phyloP scores from a whole-genome alignment of 352 stramenopile genomes.

The Phytophthora boehmeriae region DNA sequence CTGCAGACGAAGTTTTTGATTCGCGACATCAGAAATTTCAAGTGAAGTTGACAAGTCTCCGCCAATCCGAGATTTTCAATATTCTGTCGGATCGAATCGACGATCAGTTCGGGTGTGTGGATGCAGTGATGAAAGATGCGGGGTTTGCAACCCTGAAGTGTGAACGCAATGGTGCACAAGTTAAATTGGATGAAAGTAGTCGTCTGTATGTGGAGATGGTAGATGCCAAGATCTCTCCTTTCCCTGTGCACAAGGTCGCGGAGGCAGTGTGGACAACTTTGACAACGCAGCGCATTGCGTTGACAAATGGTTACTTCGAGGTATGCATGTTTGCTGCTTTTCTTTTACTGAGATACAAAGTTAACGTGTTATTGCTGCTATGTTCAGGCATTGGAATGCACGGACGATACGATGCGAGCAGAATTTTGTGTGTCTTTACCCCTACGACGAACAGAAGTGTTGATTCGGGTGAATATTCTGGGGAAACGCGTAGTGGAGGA shows the following conservation, averaged over 20 bases:
- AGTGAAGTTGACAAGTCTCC: neutral
- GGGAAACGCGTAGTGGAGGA: conserved; percentile 33
- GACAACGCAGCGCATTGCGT: conserved; percentile 6
- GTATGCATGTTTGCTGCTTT: neutral
- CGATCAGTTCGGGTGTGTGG: conserved; percentile 16
- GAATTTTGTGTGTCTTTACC: conserved; percentile 25
- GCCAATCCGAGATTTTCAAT: conserved; percentile 7
- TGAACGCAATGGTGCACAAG: conserved; percentile 19
- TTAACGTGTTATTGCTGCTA: neutral
- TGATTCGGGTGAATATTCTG: conserved; percentile 28
- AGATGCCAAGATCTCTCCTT: conserved; percentile 24
- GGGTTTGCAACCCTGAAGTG: conserved; percentile 3
- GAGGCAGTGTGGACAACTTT: conserved; percentile 17
- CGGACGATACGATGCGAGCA: conserved; percentile 25
- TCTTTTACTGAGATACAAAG: neutral
- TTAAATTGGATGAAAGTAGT: conserved; percentile 18
- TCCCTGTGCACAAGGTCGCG: conserved; percentile 10
- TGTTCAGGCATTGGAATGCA: conserved; percentile 25
- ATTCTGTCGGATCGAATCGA: conserved; percentile 12
- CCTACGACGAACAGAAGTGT: conserved; percentile 23
- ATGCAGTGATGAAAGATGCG: conserved; percentile 20
- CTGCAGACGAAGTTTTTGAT: conserved; percentile 3
- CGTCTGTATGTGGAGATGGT: conserved; percentile 29
- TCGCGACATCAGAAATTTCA: conserved; percentile 9
- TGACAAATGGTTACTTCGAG: conserved; percentile 29